Conservation (phyloP, 192 early-diverging fungal species). For the Podila epigama region DNA sequence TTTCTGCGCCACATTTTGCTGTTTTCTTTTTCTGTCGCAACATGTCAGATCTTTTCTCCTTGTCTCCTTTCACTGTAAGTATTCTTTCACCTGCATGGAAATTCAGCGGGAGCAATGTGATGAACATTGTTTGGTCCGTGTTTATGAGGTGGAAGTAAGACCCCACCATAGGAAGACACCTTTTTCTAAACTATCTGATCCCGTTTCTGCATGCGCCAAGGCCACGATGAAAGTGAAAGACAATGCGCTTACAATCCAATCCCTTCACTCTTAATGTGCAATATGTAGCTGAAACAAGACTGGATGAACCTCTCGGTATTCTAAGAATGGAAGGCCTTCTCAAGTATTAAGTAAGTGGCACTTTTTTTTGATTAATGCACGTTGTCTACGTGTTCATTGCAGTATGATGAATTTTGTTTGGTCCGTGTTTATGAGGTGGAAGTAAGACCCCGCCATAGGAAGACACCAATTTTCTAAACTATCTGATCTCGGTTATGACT, state of each 20-base stretch:
- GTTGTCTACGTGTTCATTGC: neutral
- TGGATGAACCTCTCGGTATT: too few species aligned
- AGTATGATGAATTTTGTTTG: constrained; percentile 52
- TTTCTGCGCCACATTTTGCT: too few species aligned
- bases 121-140: constrained; percentile 53
- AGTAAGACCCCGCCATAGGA: constrained; percentile 49
- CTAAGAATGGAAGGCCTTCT: too few species aligned
- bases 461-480: constrained; percentile 51
- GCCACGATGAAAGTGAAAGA: neutral
- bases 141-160: constrained; percentile 54
- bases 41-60: too few species aligned
- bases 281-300: too few species aligned
- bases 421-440: constrained; percentile 54
- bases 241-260: neutral
- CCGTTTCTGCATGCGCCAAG: neutral
- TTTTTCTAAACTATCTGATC: constrained; percentile 48
- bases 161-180: constrained; percentile 48
- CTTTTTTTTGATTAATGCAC: too few species aligned
- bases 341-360: too few species aligned
- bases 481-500: constrained; percentile 23
- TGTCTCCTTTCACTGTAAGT: too few species aligned
- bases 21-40: too few species aligned
- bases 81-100: too few species aligned
- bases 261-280: neutral
- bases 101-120: too few species aligned